These are phyloP conservation scores for Sphenostylis stenocarpa DNA, from an alignment of 306 rosid genomes.

Conservation along the genomic window DNA sequence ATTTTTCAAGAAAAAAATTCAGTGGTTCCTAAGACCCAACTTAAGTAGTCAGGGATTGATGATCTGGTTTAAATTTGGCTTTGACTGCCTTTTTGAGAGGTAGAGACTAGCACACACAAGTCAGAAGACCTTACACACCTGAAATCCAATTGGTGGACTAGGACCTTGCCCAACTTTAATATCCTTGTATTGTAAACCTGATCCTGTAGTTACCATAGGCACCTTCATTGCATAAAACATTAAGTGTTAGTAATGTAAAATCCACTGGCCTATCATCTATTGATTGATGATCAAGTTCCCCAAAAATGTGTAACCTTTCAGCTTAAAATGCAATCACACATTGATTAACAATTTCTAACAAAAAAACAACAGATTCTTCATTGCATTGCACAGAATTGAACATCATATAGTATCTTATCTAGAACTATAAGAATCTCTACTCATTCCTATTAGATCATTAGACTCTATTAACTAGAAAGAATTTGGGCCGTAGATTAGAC, in stretches of 20 bases:
- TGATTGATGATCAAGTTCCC: slow-evolving; percentile 4
- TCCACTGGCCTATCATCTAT: not conserved
- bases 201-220: slow-evolving; percentile 79
- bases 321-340: not conserved
- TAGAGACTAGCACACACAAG: slow-evolving; percentile 6
- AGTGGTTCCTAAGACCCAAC: slow-evolving; percentile 3
- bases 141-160: slow-evolving; percentile 91
- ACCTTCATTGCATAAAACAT: slow-evolving; percentile 53
- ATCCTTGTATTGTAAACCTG: slow-evolving; percentile 93
- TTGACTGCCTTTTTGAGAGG: not conserved
- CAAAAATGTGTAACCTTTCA: not conserved
- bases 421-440: slow-evolving; percentile 13
- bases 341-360: not conserved
- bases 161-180: slow-evolving; percentile 88
- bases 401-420: not conserved
- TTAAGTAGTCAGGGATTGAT: slow-evolving; percentile 6
- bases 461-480: slow-evolving; percentile 1
- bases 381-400: not conserved
- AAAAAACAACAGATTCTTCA: slow-evolving; percentile 2
- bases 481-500: not conserved
- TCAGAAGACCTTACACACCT: slow-evolving; percentile 55
- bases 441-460: not conserved
- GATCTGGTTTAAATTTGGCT: slow-evolving; percentile 1
- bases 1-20: not conserved
- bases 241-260: slow-evolving; percentile 9